Conservation (phyloP, 352 stramenopile species). For the Aphanomyces stellatus region DNA sequence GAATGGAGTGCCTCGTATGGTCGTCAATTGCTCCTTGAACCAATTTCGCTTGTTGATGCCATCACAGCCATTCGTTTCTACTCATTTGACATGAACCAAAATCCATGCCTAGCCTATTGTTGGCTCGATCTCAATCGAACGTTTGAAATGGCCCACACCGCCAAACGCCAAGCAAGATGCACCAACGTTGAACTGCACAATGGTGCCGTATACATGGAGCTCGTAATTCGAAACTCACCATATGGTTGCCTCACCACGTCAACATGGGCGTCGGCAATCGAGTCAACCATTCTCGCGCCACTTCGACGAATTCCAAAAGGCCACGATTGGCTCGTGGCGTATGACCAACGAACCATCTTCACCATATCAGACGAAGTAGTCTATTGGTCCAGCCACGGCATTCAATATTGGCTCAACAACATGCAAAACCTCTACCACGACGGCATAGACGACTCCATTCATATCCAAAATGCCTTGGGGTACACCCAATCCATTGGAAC, state of each 20-base stretch:
- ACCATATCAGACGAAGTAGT: neutral
- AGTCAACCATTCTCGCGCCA: too few species aligned
- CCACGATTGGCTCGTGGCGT: too few species aligned
- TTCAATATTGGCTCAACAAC: neutral
- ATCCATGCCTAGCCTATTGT: neutral
- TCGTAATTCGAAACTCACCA: neutral
- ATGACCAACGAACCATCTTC: too few species aligned
- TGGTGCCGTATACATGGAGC: conserved; percentile 2
- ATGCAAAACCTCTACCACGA: neutral
- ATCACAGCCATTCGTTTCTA: neutral
- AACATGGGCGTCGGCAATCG: too few species aligned
- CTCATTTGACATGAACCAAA: neutral
- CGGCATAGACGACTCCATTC: neutral
- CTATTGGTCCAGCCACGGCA: neutral
- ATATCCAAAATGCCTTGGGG: neutral
- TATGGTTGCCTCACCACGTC: too few species aligned
- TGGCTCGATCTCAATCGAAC: conserved; percentile 10
- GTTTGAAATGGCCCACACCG: conserved; percentile 15
- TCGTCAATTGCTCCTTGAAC: neutral
- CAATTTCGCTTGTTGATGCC: neutral
- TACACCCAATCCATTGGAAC: neutral
- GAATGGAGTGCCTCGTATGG: neutral
- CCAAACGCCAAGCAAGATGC: neutral
- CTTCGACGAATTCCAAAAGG: too few species aligned
- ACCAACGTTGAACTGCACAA: neutral